Evolutionary conservation across 2,329 filamentous ascomycete genomes (phyloP).

Genomic region (Colletotrichum sidae): DNA sequence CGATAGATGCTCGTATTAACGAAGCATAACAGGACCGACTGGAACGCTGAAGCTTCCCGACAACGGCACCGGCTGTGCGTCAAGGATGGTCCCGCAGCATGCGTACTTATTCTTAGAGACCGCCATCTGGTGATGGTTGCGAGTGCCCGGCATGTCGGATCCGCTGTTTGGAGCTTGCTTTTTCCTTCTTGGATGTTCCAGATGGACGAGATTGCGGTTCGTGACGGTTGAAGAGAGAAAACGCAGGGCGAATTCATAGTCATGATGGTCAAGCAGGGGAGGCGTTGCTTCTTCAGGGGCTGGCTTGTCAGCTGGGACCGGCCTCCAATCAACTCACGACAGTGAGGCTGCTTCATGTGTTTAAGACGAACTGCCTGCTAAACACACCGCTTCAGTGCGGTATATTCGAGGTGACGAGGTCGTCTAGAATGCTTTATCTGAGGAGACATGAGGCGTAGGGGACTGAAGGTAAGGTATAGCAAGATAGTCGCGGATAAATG

Average conservation of each 20-base stretch:
- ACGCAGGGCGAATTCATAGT: constrained; percentile 17
- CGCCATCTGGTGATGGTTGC: constrained; percentile 5
- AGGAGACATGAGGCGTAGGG: neutral
- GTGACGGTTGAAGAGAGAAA: constrained; percentile 17
- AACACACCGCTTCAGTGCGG: constrained; percentile 14
- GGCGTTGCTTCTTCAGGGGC: constrained; percentile 28
- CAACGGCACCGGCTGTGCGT: too few relatives aligned
- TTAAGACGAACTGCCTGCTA: constrained; percentile 14
- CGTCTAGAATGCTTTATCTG: constrained; percentile 19
- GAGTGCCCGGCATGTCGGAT: constrained; percentile 9
- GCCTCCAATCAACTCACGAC: constrained; percentile 24
- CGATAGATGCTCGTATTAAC: constrained; percentile 27
- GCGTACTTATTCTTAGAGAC: constrained; percentile 9
- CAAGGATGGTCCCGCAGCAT: neutral
- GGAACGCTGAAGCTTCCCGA: constrained; percentile 11
- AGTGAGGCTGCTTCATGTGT: neutral
- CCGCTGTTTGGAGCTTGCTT: constrained; percentile 11
- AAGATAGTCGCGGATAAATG: constrained; percentile 3
- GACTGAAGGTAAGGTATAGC: constrained; percentile 1
- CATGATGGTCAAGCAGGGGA: constrained; percentile 7
- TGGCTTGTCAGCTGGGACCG: constrained; percentile 9
- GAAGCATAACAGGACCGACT: constrained; percentile 27
- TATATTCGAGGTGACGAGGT: neutral
- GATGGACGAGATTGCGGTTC: neutral
- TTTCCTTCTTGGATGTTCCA: constrained; percentile 3